Evolutionary conservation across 495 filamentous ascomycete genomes (phyloP).

Genomic region (Pyrenula aspistea): DNA sequence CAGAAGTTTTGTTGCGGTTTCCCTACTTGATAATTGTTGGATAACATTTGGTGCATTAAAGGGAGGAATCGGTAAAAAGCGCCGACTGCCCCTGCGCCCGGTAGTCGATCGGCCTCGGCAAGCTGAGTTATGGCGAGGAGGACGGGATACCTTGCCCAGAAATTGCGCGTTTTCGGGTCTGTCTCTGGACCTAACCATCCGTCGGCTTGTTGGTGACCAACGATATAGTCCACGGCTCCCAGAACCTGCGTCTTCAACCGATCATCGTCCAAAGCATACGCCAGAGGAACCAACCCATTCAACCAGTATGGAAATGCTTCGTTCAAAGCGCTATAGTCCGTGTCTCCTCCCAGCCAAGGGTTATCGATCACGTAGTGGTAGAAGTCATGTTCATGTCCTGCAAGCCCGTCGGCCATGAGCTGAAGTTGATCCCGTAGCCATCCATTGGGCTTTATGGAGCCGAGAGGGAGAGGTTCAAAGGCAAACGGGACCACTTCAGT

Average conservation of each 20-base stretch:
- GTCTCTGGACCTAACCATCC: slow-evolving; percentile 54
- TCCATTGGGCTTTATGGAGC: slow-evolving; percentile 42
- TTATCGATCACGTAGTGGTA: slow-evolving; percentile 44
- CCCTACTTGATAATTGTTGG: slow-evolving; percentile 32
- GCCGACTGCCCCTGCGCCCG: slow-evolving; percentile 11
- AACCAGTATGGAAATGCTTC: slow-evolving; percentile 57
- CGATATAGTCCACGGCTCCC: slow-evolving; percentile 31
- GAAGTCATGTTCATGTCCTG: slow-evolving; percentile 48
- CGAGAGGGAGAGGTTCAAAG: slow-evolving; percentile 39
- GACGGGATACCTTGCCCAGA: slow-evolving; percentile 44
- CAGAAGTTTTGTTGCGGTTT: no score
- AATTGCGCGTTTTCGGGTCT: slow-evolving; percentile 23
- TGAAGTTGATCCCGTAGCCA: slow-evolving; percentile 49
- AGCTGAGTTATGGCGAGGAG: slow-evolving; percentile 40
- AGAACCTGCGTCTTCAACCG: slow-evolving; percentile 44
- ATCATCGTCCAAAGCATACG: slow-evolving; percentile 40
- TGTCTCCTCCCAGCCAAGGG: slow-evolving; percentile 40
- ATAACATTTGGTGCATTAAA: slow-evolving; percentile 35
- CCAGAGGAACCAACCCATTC: slow-evolving; percentile 53
- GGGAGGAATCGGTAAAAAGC: slow-evolving; percentile 21
- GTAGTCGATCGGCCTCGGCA: slow-evolving; percentile 20
- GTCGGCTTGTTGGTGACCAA: slow-evolving; percentile 39
- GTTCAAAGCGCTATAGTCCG: slow-evolving; percentile 46
- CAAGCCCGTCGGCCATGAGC: slow-evolving; percentile 40
- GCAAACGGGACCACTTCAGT: slow-evolving; percentile 23